Base-by-base conservation (phyloP, 140 eudicot species). In the Anethum foeniculum region DNA sequence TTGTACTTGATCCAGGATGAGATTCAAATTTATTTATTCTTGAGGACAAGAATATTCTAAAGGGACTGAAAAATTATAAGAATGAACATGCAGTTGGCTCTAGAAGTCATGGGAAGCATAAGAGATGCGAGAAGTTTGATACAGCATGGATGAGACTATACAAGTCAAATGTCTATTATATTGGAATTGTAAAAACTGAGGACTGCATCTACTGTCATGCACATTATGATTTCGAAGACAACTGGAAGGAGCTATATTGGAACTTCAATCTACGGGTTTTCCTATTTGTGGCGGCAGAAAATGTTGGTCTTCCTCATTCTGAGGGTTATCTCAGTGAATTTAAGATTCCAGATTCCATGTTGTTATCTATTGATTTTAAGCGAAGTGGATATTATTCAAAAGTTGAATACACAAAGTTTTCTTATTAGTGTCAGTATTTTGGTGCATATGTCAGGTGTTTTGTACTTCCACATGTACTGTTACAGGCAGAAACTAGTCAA, bases 171-270 rank as follows among this genome's bases (percentile, higher is more conserved):
- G 89, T 93, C 92, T 82, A 83, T 7, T 79, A 54, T 71, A 23
- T 38, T 82, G 0, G 7, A 19, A 0, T 64, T 79, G 32, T 21
- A 58, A 43, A 81, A 83, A 47, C 68, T 52, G 56, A 69, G 77
- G 44, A 81, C 68, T 68, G 46, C 67, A 44, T 39, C 74, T 71
- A 79, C 78, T 73, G 49, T 32, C 82, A 77, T 47, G 76, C 19
- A 52, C 72, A 81, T 23, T 73, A 80, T 77, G 88, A 87, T 69
- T 25, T 83, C n/a, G 46, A 60, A 38, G 49, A 77, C 52, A 83
- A 93, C 51, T 91, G 96, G 97, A 90, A 82, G 80, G 96, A 85
- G 77, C 78, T 80, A 78, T 93, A 88, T 81, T 91, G 97, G 97
- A 96, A 93, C 81, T 71, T 82, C 43, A 97, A 91, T 88, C 56